Conservation (phyloP, 2,329 filamentous ascomycete species). For the Teratosphaeria zuluensis region DNA sequence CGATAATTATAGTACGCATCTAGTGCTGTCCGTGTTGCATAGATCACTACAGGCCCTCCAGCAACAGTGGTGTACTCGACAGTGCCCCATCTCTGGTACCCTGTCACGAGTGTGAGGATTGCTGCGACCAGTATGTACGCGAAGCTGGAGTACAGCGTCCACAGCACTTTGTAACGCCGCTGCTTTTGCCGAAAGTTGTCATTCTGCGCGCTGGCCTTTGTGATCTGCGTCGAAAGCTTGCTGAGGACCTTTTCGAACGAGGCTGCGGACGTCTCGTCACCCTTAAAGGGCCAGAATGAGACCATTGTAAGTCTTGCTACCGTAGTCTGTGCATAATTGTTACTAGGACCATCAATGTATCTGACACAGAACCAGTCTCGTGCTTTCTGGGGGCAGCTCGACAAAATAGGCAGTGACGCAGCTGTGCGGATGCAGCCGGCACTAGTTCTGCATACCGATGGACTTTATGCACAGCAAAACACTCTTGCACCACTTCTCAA, state of each 20-base stretch:
- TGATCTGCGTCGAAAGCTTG: conserved; percentile 71
- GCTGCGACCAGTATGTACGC: conserved; percentile 81
- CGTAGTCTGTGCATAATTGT: neutral
- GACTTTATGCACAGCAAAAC: neutral
- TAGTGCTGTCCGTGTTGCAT: conserved; percentile 56
- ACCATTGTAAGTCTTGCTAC: conserved; percentile 49
- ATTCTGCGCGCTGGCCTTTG: conserved; percentile 60
- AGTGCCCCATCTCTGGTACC: conserved; percentile 66
- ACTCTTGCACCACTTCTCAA: neutral
- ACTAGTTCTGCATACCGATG: neutral
- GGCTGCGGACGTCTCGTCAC: conserved; percentile 77
- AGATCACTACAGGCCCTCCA: conserved; percentile 67
- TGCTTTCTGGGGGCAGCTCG: neutral
- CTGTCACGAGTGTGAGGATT: conserved; percentile 74
- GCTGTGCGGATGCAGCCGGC: neutral
- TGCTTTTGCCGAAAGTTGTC: conserved; percentile 63
- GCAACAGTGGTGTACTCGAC: conserved; percentile 70
- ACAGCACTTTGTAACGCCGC: conserved; percentile 71
- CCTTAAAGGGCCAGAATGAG: conserved; percentile 78
- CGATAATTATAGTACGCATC: conserved; percentile 72
- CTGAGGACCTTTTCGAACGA: conserved; percentile 89
- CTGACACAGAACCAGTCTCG: neutral
- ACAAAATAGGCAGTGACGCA: neutral
- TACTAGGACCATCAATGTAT: neutral
- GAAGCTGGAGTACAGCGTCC: conserved; percentile 83